These are phyloP conservation scores for Fusarium nodosum DNA, from an alignment of 2,329 filamentous ascomycete genomes.

Conservation along the genomic window DNA sequence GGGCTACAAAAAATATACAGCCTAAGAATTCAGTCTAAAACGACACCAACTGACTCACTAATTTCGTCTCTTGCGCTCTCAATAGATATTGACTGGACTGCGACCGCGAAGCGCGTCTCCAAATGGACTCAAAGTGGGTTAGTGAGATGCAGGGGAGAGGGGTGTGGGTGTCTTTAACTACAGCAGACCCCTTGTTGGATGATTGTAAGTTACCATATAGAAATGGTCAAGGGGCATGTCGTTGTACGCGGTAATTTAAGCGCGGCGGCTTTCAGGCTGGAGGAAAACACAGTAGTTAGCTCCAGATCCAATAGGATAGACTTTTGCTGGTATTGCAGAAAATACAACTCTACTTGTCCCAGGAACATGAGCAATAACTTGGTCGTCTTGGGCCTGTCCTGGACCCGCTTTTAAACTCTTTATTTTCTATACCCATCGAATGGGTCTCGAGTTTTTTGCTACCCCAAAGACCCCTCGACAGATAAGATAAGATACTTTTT, in stretches of 20 bases:
- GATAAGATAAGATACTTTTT: constrained; percentile 49
- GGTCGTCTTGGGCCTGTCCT: neutral
- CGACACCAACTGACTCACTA: neutral
- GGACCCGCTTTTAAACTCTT: neutral
- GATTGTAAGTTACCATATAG: no score
- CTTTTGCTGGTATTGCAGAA: neutral
- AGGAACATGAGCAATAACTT: neutral
- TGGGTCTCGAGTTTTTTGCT: neutral
- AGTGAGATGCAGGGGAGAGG: constrained; percentile 17
- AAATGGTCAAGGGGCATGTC: neutral
- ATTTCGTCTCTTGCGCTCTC: constrained; percentile 2
- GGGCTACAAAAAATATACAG: neutral
- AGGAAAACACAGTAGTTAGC: neutral
- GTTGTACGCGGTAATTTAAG: constrained; percentile 31
- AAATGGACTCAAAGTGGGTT: constrained; percentile 31
- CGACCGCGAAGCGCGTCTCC: constrained; percentile 48
- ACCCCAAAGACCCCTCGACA: constrained; percentile 3
- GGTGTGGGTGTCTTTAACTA: constrained; percentile 29
- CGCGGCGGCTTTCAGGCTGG: neutral
- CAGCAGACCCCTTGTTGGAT: neutral
- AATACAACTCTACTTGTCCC: neutral
- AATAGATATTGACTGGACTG: constrained; percentile 39
- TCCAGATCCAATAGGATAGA: neutral
- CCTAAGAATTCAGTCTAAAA: neutral
- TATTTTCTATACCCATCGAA: neutral